Conservation (phyloP, 2,329 filamentous ascomycete genomes). For the Pestalotiopsis sp. region DNA sequence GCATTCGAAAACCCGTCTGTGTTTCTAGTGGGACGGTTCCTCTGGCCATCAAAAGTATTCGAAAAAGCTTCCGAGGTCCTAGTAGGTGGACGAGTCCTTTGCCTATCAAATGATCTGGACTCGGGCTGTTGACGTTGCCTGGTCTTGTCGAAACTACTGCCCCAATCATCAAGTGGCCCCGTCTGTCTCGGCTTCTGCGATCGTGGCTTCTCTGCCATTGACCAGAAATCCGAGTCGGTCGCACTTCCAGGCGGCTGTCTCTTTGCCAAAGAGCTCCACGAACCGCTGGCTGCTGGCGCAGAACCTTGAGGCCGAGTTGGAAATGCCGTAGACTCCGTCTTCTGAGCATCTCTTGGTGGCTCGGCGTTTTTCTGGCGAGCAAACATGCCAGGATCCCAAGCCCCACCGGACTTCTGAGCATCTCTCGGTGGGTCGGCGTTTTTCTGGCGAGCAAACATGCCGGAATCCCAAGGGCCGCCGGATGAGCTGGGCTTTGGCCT, state of each 20-base stretch:
- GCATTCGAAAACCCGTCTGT: not conserved
- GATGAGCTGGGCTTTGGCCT: not conserved
- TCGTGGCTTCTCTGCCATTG: not conserved
- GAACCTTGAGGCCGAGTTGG: not conserved
- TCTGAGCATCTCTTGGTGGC: not conserved
- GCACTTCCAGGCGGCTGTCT: slow-evolving; percentile 15
- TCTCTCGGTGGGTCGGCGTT: not conserved
- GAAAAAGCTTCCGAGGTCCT: not conserved
- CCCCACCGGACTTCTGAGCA: not conserved
- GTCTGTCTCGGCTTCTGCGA: not conserved
- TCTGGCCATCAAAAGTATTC: not conserved
- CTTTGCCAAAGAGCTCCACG: slow-evolving; percentile 20
- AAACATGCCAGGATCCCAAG: not conserved
- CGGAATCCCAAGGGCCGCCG: not conserved
- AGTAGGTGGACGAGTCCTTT: not conserved
- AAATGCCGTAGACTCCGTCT: not conserved
- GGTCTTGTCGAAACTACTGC: slow-evolving; percentile 16
- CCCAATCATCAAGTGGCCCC: slow-evolving; percentile 15
- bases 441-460: not conserved
- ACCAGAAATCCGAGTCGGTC: slow-evolving; percentile 21
- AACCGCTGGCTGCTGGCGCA: not conserved
- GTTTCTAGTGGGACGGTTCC: not conserved
- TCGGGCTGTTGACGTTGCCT: not conserved
- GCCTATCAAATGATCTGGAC: not conserved
- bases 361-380: not conserved